Evolutionary conservation across 164 flowering plant genomes (phyloP).

Genomic region (Umbellularia californica): DNA sequence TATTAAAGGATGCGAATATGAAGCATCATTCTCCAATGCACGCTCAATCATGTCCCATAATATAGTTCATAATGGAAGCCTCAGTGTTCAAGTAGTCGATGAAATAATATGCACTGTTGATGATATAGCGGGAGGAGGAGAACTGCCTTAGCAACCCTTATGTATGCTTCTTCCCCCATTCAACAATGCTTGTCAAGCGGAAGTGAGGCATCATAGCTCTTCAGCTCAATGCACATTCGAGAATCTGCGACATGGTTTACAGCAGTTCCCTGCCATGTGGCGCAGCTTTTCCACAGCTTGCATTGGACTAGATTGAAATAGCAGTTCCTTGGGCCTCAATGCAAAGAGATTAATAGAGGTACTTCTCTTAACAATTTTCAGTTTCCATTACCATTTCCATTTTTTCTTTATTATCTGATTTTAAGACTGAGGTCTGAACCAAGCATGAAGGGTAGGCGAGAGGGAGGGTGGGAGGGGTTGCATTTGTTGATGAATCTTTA

Average conservation of each 20-base stretch:
- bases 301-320: conserved; percentile 67
- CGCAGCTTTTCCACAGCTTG: conserved; percentile 73
- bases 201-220: conserved; percentile 63
- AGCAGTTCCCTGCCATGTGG: conserved; percentile 85
- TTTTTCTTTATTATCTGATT: background rate
- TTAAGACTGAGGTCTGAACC: no score
- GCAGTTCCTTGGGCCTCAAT: conserved; percentile 33
- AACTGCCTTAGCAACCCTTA: conserved; percentile 94
- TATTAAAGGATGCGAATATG: conserved; percentile 75
- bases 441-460: no score
- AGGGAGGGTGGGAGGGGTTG: no score
- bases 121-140: conserved; percentile 97
- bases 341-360: conserved; percentile 49
- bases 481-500: no score
- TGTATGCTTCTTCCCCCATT: conserved; percentile 83
- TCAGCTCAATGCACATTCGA: conserved; percentile 92
- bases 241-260: conserved; percentile 76
- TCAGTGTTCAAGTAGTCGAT: conserved; percentile 51
- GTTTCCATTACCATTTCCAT: background rate
- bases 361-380: conserved; percentile 6
- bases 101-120: conserved; percentile 78
- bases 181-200: conserved; percentile 82
- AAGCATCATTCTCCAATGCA: conserved; percentile 88
- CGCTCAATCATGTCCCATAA: conserved; percentile 58
- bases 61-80: conserved; percentile 35